phyloP scores from a whole-genome alignment of 2,329 filamentous ascomycete genomes.

The Botrytis fragariae region DNA sequence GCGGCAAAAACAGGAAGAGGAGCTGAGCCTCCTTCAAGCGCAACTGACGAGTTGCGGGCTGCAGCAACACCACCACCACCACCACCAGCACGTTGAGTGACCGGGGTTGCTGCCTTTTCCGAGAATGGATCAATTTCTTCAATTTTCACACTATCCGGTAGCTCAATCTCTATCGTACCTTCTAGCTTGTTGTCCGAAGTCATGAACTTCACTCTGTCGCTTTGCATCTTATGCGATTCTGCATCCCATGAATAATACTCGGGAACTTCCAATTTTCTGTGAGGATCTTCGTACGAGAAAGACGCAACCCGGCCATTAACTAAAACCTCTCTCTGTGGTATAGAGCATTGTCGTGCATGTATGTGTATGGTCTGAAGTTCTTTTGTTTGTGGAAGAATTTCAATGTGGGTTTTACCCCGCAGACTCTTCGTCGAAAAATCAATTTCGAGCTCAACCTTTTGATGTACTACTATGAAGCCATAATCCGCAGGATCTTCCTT shows the following conservation, averaged over 20 bases:
- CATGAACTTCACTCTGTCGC: constrained; percentile 56
- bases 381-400: constrained; percentile 57
- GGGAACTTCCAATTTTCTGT: constrained; percentile 62
- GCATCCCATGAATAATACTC: constrained; percentile 61
- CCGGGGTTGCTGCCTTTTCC: constrained; percentile 47
- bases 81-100: constrained; percentile 42
- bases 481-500: constrained; percentile 25
- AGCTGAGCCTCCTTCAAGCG: constrained; percentile 40
- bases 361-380: constrained; percentile 58
- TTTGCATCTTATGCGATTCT: constrained; percentile 72
- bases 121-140: constrained; percentile 57
- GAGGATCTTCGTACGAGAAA: constrained; percentile 55
- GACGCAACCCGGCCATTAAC: constrained; percentile 44
- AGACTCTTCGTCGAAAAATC: constrained; percentile 76
- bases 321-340: constrained; percentile 53
- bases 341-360: constrained; percentile 61
- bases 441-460: constrained; percentile 86
- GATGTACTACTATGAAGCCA: constrained; percentile 64
- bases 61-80: constrained; percentile 36
- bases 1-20: constrained; percentile 37
- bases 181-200: constrained; percentile 42
- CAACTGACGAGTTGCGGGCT: constrained; percentile 33
- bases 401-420: constrained; percentile 77
- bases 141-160: constrained; percentile 61
- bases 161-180: constrained; percentile 55